Percentiles rank a stretch among this genome's conserved stretches.
Evolutionary conservation across 106 monocot species (phyloP).

Genomic region (Vanilla planifolia): DNA sequence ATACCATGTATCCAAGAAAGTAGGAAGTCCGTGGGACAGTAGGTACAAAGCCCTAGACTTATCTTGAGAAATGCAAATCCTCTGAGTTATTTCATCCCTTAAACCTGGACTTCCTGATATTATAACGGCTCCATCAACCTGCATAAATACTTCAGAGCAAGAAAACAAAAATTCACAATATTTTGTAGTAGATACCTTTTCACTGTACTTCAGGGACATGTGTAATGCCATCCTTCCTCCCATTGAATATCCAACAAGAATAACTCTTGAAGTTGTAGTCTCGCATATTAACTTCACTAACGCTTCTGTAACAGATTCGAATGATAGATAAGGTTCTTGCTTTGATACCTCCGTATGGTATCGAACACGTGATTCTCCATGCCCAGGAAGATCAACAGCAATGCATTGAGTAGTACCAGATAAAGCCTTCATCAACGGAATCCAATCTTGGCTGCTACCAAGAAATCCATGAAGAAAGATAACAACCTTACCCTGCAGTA

Average conservation of each 20-base stretch:
- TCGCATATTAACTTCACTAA: conserved; percentile 50
- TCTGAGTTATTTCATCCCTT: conserved; percentile 46
- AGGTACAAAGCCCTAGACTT: conserved; percentile 60
- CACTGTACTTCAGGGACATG: conserved; percentile 63
- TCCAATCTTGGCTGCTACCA: conserved; percentile 78
- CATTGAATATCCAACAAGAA: conserved; percentile 93
- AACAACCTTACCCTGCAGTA: conserved; percentile 45
- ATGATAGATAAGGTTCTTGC: conserved; percentile 18
- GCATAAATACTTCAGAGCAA: neutral
- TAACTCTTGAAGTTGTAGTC: conserved; percentile 36
- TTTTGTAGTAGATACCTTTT: conserved; percentile 52
- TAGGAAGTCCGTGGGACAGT: conserved; percentile 46
- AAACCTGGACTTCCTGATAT: conserved; percentile 96
- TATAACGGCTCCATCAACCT: conserved; percentile 76
- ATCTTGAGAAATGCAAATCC: conserved; percentile 51
- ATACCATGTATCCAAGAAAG: conserved; percentile 74
- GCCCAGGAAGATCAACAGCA: conserved; percentile 87
- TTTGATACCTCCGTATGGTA: conserved; percentile 14
- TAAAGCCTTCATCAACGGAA: conserved; percentile 75
- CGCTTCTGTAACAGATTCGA: conserved; percentile 53
- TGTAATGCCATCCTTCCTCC: conserved; percentile 88
- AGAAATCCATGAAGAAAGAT: conserved; percentile 93
- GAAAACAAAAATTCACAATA: conserved; percentile 5
- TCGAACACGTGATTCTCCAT: conserved; percentile 51
- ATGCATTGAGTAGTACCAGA: conserved; percentile 46